Base-by-base conservation (phyloP, 108 stramenopile genomes). In the Skeletonema potamos region DNA sequence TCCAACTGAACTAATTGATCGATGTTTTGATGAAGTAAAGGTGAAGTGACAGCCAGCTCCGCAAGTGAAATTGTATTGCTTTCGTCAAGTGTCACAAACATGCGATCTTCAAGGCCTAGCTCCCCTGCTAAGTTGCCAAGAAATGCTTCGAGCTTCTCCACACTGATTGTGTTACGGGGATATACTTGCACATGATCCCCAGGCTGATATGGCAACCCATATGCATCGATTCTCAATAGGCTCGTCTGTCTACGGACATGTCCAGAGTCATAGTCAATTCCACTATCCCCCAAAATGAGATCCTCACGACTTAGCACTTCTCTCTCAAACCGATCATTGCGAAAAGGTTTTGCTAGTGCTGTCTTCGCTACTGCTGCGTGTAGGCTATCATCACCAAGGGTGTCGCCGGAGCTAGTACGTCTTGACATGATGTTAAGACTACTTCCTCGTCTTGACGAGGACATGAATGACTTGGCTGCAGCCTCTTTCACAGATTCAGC, bases 401-500 rank as follows among this genome's bases (percentile, higher is more conserved):
- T n/a, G n/a, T n/a, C n/a, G n/a, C n/a, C n/a, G n/a, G n/a, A n/a
- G n/a, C n/a, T n/a, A n/a, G n/a, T 36, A n/a, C n/a, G 17, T 9
- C 63, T 64, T 10, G 33, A 36, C 11, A 5, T 17, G 63, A 64
- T 33, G 30, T 13, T 17, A 13, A 4, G 22, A 32, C 30, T 32
- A 27, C 62, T 37, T 12, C 32, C 2, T 11, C 20, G 20, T 22
- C 41, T n/a, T 22, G 63, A 41, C n/a, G n/a, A n/a, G n/a, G n/a
- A n/a, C 63, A 64, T 64, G 63, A 27, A 64, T 22, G 63, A 64
- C 41, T 41, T 44, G n/a, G 63, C 63, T 22, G 41, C 63, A 32
- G 63, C 39, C 28, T 18, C 36, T 44, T 64, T 41, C 15, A 64
- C 63, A 6, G 44, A 37, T 9, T 26, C 43, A 7, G 41, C 41